Base-by-base conservation (phyloP, 2,329 filamentous ascomycete species). In the Apiospora arundinis region DNA sequence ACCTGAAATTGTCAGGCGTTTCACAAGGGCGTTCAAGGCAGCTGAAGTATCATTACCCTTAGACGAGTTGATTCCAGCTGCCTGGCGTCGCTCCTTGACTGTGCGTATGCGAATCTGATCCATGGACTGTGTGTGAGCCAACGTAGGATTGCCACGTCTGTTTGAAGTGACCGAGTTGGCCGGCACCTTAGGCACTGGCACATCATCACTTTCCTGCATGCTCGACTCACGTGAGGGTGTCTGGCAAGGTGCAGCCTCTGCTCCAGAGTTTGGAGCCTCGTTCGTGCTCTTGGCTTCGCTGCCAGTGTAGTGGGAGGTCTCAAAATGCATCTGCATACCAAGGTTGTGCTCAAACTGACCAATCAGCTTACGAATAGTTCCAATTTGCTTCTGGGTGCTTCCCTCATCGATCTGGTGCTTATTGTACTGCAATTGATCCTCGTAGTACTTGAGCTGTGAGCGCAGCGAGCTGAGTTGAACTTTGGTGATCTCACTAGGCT, bases 361-460 rank as follows among this genome's bases (percentile, higher is more conserved):
- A 70, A 90, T 85, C 44, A 84, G 83, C 28, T 82, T 78, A n/a
- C 82, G 80, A 71, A 89, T 77, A 46, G 81, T 77, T 46, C 81
- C 76, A 4, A 81, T 83, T 60, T 84, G 83, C 37, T 80, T 76
- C 72, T 86, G 83, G 77, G 89, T 85, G 45, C 83, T 80, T 73
- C 83, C 84, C 74, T 89, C 88, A 71, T 91, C 89, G 73, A 91
- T 89, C 74, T 91, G 89, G 73, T 91, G 88, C 74, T 85, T 87
- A 76, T 91, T 91, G 81, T 88, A 90, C 69, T 86, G 84, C 63
- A 91, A 79, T 74, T 92, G 89, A 72, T 89, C 86, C 73, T 90
- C 86, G 52, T 87, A 82, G 71, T 87, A 86, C 75, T 86, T 88
- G 72, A 91, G 82, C n/a, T 85, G 84, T n/a, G 77, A 75, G 52